Percentiles rank a stretch among this genome's conserved stretches.
Evolutionary conservation across 768 basidiomycete genomes (phyloP).

Genomic region (Kwoniella pini): DNA sequence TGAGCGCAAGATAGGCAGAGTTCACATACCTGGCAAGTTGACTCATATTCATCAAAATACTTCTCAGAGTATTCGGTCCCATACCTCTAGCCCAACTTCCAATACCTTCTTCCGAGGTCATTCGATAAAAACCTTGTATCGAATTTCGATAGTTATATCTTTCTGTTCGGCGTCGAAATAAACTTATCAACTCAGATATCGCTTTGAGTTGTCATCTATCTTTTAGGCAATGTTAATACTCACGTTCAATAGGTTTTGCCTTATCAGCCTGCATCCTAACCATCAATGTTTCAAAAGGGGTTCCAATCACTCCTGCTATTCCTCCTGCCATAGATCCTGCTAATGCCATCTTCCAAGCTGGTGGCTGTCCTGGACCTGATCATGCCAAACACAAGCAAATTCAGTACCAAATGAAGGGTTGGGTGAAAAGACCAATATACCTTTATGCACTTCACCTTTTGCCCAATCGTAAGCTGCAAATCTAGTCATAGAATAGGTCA

Average conservation of each 20-base stretch:
- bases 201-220: too few relatives aligned
- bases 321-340: slow-evolving; percentile 88
- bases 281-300: slow-evolving; percentile 63
- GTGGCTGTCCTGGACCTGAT: slow-evolving; percentile 55
- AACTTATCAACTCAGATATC: background rate
- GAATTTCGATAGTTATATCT: slow-evolving; percentile 87
- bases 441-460: slow-evolving; percentile 76
- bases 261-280: slow-evolving; percentile 87
- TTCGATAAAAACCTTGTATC: slow-evolving; percentile 84
- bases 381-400: slow-evolving; percentile 2
- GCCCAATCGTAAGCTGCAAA: slow-evolving; percentile 93
- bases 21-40: slow-evolving; percentile 73
- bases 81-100: slow-evolving; percentile 75
- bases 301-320: slow-evolving; percentile 84
- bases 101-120: slow-evolving; percentile 81
- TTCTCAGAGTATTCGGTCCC: slow-evolving; percentile 81
- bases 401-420: background rate
- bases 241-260: slow-evolving; percentile 73
- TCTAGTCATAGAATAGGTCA: slow-evolving; percentile 88
- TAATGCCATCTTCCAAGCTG: slow-evolving; percentile 75
- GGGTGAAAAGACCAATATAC: slow-evolving; percentile 27
- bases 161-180: slow-evolving; percentile 55
- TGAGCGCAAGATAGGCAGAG: background rate
- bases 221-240: too few relatives aligned
- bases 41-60: slow-evolving; percentile 85